phyloP scores from a whole-genome alignment of 1,284 basidiomycete species.

The Rhodotorula sp. region DNA sequence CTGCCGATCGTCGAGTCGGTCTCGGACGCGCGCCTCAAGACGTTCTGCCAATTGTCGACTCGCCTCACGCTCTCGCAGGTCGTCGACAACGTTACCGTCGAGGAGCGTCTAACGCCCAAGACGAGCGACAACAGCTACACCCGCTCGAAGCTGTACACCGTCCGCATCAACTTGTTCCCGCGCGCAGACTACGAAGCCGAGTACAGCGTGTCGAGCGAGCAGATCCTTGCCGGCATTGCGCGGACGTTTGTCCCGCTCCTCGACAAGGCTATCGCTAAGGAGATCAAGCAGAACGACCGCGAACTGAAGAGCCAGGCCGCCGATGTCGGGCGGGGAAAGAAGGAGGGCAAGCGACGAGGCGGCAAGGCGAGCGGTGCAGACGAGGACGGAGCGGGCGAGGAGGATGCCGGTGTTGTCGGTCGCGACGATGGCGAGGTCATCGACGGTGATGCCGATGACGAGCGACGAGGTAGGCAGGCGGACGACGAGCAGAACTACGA shows the following conservation, averaged over 20 bases:
- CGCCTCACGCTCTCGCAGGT: slow-evolving; percentile 85
- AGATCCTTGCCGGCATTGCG: slow-evolving; percentile 72
- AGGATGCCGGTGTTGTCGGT: slow-evolving; percentile 54
- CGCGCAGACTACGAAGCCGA: slow-evolving; percentile 78
- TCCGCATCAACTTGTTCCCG: slow-evolving; percentile 84
- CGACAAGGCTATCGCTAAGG: slow-evolving; percentile 79
- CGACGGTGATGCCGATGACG: slow-evolving; percentile 60
- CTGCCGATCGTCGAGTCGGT: slow-evolving; percentile 64
- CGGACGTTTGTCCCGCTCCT: slow-evolving; percentile 77
- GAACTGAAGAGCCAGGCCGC: slow-evolving; percentile 74
- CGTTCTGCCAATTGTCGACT: slow-evolving; percentile 88
- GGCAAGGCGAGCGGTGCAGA: slow-evolving; percentile 21
- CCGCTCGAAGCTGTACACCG: slow-evolving; percentile 76
- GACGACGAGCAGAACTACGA: slow-evolving; percentile 45
- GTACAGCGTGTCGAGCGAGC: slow-evolving; percentile 71
- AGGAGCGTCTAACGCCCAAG: slow-evolving; percentile 70
- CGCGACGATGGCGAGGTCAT: slow-evolving; percentile 38
- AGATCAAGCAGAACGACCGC: slow-evolving; percentile 81
- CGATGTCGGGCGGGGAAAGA: slow-evolving; percentile 40
- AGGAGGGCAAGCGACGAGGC: slow-evolving; percentile 16
- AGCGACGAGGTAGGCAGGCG: slow-evolving; percentile 39
- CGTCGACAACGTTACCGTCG: slow-evolving; percentile 79
- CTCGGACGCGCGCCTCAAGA: slow-evolving; percentile 60
- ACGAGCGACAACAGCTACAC: slow-evolving; percentile 55
- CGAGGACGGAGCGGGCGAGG: slow-evolving; percentile 30